Evolutionary conservation across 2,329 filamentous ascomycete species (phyloP).

Genomic region (Cladophialophora bantiana): DNA sequence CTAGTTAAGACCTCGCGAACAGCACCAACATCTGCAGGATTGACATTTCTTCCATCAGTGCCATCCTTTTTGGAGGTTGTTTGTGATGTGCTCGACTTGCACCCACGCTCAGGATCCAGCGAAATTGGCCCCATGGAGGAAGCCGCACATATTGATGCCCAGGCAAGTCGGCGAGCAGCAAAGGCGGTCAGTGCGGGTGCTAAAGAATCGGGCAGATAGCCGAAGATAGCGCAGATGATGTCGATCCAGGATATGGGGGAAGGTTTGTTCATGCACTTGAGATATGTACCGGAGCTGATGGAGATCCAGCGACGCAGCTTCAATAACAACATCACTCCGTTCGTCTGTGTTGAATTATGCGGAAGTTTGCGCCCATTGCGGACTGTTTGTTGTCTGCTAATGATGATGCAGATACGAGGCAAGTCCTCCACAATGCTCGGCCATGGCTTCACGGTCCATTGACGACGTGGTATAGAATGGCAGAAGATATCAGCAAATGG

Average conservation of each 20-base stretch:
- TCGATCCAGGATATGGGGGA: constrained; percentile 13
- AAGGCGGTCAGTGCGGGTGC: neutral
- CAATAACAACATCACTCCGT: constrained; percentile 8
- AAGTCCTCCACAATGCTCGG: neutral
- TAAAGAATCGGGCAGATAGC: neutral
- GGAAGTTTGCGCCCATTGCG: neutral
- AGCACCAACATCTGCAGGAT: no score
- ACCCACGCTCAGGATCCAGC: neutral
- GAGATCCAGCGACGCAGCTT: neutral
- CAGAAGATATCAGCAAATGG: constrained; percentile 35
- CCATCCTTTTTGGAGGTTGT: no score
- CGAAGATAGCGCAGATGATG: neutral
- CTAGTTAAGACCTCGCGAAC: no score
- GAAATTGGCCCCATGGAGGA: constrained; percentile 7
- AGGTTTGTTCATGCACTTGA: constrained; percentile 12
- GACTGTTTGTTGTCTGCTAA: neutral
- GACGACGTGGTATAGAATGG: constrained; percentile 41
- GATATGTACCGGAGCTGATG: neutral
- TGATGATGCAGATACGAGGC: constrained; percentile 9
- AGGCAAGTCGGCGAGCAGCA: neutral
- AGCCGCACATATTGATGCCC: constrained; percentile 20
- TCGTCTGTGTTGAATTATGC: constrained; percentile 5
- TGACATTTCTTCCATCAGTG: no score
- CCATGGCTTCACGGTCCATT: neutral
- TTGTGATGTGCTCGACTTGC: no score